phyloP scores from a whole-genome alignment of 225 moss, liverwort and hornwort species.

The Lunularia cruciata region DNA sequence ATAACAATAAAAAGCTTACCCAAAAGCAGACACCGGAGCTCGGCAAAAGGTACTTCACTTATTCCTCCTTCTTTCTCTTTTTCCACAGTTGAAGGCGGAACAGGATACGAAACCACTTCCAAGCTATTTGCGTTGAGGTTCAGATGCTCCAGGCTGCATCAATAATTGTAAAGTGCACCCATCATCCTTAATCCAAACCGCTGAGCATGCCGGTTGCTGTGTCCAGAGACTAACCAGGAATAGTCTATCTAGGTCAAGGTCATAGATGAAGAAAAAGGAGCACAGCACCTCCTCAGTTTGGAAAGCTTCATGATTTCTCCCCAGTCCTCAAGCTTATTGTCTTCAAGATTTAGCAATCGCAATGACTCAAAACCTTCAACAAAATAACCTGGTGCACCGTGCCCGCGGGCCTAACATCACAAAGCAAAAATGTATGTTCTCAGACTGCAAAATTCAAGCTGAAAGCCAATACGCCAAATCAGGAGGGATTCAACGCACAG shows the following conservation, averaged over 20 bases:
- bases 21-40: slow-evolving; percentile 69
- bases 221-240: too few relatives aligned
- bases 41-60: slow-evolving; percentile 42
- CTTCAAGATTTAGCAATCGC: slow-evolving; percentile 85
- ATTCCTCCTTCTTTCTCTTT: slow-evolving; percentile 22
- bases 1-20: slow-evolving; percentile 44
- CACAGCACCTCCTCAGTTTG: slow-evolving; percentile 59
- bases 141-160: slow-evolving; percentile 87
- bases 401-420: slow-evolving; percentile 41
- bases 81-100: slow-evolving; percentile 18
- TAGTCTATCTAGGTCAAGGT: background rate
- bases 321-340: slow-evolving; percentile 76
- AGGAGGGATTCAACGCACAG: background rate
- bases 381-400: slow-evolving; percentile 41
- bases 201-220: background rate
- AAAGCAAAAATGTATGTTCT: slow-evolving; percentile 9
- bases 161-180: background rate
- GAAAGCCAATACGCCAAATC: background rate
- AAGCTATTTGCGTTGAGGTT: slow-evolving; percentile 83
- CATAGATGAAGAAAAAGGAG: background rate
- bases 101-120: slow-evolving; percentile 55
- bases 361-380: slow-evolving; percentile 79
- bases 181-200: background rate
- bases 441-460: background rate
- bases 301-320: slow-evolving; percentile 81